Base-by-base conservation (phyloP, 805 yeast genomes). In the Citeromyces nyonsensis region DNA sequence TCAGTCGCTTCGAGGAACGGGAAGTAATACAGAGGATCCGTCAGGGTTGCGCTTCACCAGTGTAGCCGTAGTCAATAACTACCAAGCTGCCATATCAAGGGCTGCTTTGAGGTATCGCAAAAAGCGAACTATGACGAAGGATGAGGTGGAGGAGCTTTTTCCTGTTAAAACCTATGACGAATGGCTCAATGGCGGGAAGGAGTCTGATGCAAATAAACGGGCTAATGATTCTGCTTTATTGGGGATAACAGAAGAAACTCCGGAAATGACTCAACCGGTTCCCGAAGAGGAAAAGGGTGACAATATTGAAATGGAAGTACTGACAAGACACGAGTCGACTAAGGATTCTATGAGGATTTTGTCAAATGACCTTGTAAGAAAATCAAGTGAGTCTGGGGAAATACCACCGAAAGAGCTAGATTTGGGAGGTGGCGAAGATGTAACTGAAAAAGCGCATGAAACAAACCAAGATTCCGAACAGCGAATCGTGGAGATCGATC, bases 131-230 rank as follows among this genome's bases (percentile, higher is more conserved):
- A 52, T 70, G 28, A 57, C 74, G 1, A 66, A 58, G 34, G 64
- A 58, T 20, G 74, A 75, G 44, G 76, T 74, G n/a, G 72, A 73
- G 28, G 57, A 58, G 15, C 49, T 73, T 33, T 75, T 75, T 46
- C 83, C 83, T 1, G 44, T 55, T 14, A 63, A 69, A 37, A 61
- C 74, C 2, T 75, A 73, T 43, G 49, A 56, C 30, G 64, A 70
- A 34, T 75, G 82, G 82, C 48, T 71, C 22, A 57, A 64, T 37
- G 76, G 75, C 24, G 82, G 79, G 12, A 61, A 63, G 33, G 76
- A 69, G 41, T 57, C 61, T 25, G 70, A 68, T 40, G 53, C 55
- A 10, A 48, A 52, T 24, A 49, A 54, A 29, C 44, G 72, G 33
- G 70, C 68, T 45, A 27, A 52, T 18, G 20, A 27, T 27, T 18